These are phyloP conservation scores for Centrapalus pauciflorus DNA, from an alignment of 129 eudicot genomes.

Conservation along the genomic window DNA sequence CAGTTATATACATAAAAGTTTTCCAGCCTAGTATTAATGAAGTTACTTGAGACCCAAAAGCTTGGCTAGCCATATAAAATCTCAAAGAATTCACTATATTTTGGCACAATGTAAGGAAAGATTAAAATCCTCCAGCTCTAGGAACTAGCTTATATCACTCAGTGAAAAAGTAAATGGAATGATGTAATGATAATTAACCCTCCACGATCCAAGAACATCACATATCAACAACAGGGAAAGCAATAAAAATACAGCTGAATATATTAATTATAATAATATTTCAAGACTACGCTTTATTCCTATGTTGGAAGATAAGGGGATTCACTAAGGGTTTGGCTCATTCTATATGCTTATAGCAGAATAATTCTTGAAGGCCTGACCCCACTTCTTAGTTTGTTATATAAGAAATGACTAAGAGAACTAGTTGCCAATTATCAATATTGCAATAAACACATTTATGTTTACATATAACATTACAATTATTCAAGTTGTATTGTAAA, in stretches of 20 bases:
- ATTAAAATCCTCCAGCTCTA: conserved; percentile 1
- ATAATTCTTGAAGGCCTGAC: not conserved
- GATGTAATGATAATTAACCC: not conserved
- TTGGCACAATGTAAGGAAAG: not conserved
- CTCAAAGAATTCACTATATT: not conserved
- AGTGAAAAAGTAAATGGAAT: not conserved
- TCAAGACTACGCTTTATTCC: not conserved
- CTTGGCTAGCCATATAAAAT: not conserved
- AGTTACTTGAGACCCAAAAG: conserved; percentile 6
- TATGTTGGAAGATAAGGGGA: not conserved
- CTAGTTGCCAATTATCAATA: not conserved
- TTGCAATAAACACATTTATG: not conserved
- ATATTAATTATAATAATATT: not conserved
- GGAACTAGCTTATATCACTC: not conserved
- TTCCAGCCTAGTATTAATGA: conserved; percentile 12
- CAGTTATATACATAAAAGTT: not conserved
- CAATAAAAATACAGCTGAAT: not conserved
- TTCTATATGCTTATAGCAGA: not conserved
- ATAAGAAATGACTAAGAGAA: not conserved
- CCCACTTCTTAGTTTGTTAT: not conserved
- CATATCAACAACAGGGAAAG: not conserved
- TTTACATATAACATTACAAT: not conserved
- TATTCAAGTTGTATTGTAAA: not conserved
- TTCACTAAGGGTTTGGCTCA: not conserved
- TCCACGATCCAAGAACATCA: not conserved